These are phyloP conservation scores for Gaillardinia entomophila DNA, from an alignment of 805 yeast species.

Conservation along the genomic window DNA sequence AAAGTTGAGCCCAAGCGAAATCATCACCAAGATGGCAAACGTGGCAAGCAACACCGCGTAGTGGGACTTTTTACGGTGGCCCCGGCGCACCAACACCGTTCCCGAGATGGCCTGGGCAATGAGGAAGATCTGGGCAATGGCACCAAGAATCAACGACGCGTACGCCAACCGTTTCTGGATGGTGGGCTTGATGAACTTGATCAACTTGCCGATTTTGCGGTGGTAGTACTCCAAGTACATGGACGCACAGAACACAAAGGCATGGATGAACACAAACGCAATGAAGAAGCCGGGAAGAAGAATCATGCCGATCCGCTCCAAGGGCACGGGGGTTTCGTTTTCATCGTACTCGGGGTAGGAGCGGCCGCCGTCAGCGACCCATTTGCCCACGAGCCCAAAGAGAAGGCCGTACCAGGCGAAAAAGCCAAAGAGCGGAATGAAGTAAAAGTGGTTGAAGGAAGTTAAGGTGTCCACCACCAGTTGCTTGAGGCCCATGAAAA, in stretches of 20 bases:
- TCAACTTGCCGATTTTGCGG: slow-evolving; percentile 21
- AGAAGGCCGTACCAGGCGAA: slow-evolving; percentile 18
- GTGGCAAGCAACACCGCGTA: slow-evolving; percentile 18
- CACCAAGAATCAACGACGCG: slow-evolving; percentile 16
- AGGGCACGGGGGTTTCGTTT: slow-evolving; percentile 14
- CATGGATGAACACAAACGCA: slow-evolving; percentile 14
- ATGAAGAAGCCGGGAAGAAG: slow-evolving; percentile 17
- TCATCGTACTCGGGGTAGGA: slow-evolving; percentile 18
- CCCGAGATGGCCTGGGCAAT: slow-evolving; percentile 13
- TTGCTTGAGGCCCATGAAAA: too few species aligned
- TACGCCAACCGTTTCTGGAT: slow-evolving; percentile 18
- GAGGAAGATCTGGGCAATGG: slow-evolving; percentile 16
- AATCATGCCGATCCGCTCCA: slow-evolving; percentile 20
- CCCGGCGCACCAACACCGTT: slow-evolving; percentile 11
- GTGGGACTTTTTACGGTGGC: slow-evolving; percentile 10
- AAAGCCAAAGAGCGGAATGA: slow-evolving; percentile 19
- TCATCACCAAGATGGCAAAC: slow-evolving; percentile 19
- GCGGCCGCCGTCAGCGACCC: slow-evolving; percentile 14
- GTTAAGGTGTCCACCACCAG: too few species aligned
- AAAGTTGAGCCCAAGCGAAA: slow-evolving; percentile 19
- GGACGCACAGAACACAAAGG: slow-evolving; percentile 15
- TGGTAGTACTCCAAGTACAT: slow-evolving; percentile 23
- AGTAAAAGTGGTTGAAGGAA: slow-evolving; percentile 19
- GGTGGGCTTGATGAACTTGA: slow-evolving; percentile 19
- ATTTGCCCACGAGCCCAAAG: slow-evolving; percentile 14